Conservation (phyloP, 2,329 filamentous ascomycete genomes). For the Zalaria sp. region DNA sequence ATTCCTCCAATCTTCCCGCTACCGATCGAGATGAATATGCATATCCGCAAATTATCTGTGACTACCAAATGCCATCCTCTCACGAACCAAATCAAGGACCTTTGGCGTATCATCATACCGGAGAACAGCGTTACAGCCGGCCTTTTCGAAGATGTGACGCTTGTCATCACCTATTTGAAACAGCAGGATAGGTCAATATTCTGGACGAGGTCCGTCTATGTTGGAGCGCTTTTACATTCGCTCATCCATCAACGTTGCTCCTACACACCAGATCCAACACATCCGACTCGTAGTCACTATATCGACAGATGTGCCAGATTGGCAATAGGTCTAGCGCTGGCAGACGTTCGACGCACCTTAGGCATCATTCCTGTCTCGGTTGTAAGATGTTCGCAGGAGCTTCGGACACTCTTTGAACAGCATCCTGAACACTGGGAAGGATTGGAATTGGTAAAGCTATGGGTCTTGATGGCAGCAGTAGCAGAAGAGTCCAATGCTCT, state of each 20-base stretch:
- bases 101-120: neutral
- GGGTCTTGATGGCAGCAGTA: neutral
- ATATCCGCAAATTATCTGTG: neutral
- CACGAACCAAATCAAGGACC: neutral
- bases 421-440: neutral
- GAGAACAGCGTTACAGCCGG: neutral
- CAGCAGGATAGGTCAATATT: neutral
- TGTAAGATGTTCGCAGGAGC: neutral
- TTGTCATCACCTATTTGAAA: neutral
- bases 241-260: neutral
- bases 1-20: neutral
- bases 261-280: neutral
- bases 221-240: neutral
- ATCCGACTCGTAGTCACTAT: neutral
- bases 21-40: neutral
- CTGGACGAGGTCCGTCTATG: neutral
- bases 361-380: neutral
- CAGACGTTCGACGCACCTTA: neutral
- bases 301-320: neutral
- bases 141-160: neutral
- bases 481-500: too few species aligned
- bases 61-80: neutral
- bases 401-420: neutral
- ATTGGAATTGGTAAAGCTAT: neutral
- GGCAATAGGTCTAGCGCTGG: neutral